phyloP scores from a whole-genome alignment of 768 basidiomycete genomes.

The Terana coerulea region DNA sequence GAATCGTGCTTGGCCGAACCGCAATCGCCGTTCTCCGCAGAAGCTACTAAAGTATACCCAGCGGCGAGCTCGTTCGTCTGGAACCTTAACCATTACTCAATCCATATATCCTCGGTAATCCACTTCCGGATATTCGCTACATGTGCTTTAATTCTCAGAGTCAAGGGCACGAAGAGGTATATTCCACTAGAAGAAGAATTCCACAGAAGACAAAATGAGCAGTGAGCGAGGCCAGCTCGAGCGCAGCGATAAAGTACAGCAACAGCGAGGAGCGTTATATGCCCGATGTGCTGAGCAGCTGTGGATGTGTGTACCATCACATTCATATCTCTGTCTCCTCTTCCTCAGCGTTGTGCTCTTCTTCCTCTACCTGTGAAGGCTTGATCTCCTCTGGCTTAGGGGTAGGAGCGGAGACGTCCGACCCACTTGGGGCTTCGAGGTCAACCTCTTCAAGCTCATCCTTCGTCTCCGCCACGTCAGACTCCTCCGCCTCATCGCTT shows the following conservation, averaged over 20 bases:
- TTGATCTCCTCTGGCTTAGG: not conserved
- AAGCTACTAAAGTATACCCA: too few relatives aligned
- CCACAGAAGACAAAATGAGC: not conserved
- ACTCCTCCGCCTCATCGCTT: not conserved
- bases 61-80: too few relatives aligned
- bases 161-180: too few relatives aligned
- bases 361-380: not conserved
- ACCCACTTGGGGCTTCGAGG: not conserved
- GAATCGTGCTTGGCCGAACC: too few relatives aligned
- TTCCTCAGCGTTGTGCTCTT: slow-evolving; percentile 21
- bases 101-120: too few relatives aligned
- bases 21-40: too few relatives aligned
- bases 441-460: not conserved
- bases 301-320: not conserved
- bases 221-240: not conserved
- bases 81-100: too few relatives aligned
- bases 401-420: not conserved
- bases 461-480: not conserved
- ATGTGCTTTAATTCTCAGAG: too few relatives aligned
- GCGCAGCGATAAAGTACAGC: not conserved
- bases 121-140: too few relatives aligned
- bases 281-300: not conserved
- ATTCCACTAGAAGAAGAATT: not conserved
- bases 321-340: not conserved
- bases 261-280: not conserved